A percentile compares a stretch with the other conserved stretches of the same genome.
These are phyloP conservation scores for Melampsora americana DNA, from an alignment of 1,284 basidiomycete species.

Conservation along the genomic window DNA sequence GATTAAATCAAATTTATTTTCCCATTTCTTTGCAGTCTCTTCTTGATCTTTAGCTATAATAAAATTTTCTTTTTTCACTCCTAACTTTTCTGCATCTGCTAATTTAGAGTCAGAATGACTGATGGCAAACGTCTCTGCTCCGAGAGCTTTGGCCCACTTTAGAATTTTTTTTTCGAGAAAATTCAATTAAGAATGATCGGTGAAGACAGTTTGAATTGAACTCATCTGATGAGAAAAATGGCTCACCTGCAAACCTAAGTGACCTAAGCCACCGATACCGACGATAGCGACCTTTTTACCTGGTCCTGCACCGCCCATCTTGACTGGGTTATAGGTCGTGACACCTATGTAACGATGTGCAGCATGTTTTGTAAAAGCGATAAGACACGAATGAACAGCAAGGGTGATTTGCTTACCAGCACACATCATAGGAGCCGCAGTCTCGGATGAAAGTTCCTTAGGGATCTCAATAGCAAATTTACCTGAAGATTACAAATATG, in stretches of 20 bases:
- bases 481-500: conserved; percentile 4
- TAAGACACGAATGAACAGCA: not conserved
- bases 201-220: not conserved
- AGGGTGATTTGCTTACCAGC: conserved; percentile 18
- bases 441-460: conserved; percentile 33
- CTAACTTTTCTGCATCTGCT: conserved; percentile 28
- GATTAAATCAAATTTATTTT: conserved; percentile 38
- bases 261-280: conserved; percentile 37
- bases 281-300: conserved; percentile 40
- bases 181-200: not conserved
- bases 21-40: conserved; percentile 27
- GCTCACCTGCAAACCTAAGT: conserved; percentile 29
- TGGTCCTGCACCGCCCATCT: conserved; percentile 31
- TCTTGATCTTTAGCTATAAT: conserved; percentile 17
- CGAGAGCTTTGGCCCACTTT: conserved; percentile 40
- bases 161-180: not conserved
- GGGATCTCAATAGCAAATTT: conserved; percentile 43
- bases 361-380: not conserved
- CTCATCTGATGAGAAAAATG: not conserved
- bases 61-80: conserved; percentile 29
- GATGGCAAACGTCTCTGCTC: conserved; percentile 28
- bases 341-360: not conserved
- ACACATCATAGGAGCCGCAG: conserved; percentile 44
- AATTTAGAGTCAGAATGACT: conserved; percentile 42
- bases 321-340: conserved; percentile 37